phyloP scores from a whole-genome alignment of 2,329 filamentous ascomycete species.

The Colletotrichum orbiculare region DNA sequence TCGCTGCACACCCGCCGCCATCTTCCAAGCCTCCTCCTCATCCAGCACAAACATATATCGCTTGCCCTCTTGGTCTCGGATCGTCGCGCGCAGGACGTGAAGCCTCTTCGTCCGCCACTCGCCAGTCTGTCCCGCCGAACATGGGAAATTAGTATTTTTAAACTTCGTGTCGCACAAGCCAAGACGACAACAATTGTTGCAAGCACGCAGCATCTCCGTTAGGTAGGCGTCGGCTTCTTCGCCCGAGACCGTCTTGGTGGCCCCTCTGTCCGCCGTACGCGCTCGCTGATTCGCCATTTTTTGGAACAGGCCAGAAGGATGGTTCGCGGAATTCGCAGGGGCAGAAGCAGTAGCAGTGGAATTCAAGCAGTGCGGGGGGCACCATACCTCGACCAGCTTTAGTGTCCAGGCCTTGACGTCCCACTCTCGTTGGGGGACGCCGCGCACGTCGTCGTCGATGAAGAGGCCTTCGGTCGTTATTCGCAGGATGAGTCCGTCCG shows the following conservation, averaged over 20 bases:
- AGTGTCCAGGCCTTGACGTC: slow-evolving; percentile 98
- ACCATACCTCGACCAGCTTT: slow-evolving; percentile 91
- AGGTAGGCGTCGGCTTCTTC: slow-evolving; percentile 76
- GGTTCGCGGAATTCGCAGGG: slow-evolving; percentile 50
- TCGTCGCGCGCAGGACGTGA: slow-evolving; percentile 72
- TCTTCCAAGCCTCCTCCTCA: slow-evolving; percentile 76
- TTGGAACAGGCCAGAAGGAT: slow-evolving; percentile 55
- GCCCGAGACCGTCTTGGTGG: slow-evolving; percentile 64
- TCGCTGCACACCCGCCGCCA: slow-evolving; percentile 69
- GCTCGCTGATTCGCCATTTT: slow-evolving; percentile 58
- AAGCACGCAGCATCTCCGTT: slow-evolving; percentile 70
- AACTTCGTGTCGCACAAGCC: slow-evolving; percentile 59
- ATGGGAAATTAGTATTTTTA: slow-evolving; percentile 54
- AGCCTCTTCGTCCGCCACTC: slow-evolving; percentile 66
- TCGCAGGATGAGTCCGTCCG: slow-evolving; percentile 89
- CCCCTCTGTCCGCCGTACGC: slow-evolving; percentile 60
- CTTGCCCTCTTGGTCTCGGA: slow-evolving; percentile 74
- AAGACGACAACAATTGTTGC: slow-evolving; percentile 72
- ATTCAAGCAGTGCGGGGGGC: slow-evolving; percentile 71
- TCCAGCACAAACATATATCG: slow-evolving; percentile 73
- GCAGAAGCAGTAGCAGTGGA: slow-evolving; percentile 55
- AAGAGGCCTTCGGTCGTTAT: slow-evolving; percentile 96
- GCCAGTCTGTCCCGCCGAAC: slow-evolving; percentile 58
- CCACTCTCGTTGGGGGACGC: slow-evolving; percentile 96
- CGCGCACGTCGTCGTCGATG: slow-evolving; percentile 94